These are phyloP conservation scores for Malus domestica DNA, from an alignment of 306 rosid species.

Conservation along the genomic window ASM211411v1 NC_041803.1:5105001-5105500, in stretches of 20 bases:
- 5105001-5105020: too few relatives aligned
- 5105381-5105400: slow-evolving; percentile 41
- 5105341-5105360: slow-evolving; percentile 48
- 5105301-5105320: not conserved
- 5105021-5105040: too few relatives aligned
- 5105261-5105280: slow-evolving; percentile 31
- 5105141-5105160: slow-evolving; percentile 76
- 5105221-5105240: slow-evolving; percentile 45
- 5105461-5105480: not conserved
- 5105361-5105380: slow-evolving; percentile 31
- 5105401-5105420: slow-evolving; percentile 38
- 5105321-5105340: slow-evolving; percentile 32
- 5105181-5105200: slow-evolving; percentile 50
- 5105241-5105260: slow-evolving; percentile 33
- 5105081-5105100: not conserved
- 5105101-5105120: slow-evolving; percentile 65
- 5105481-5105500: not conserved
- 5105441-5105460: not conserved
- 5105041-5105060: too few relatives aligned
- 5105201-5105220: slow-evolving; percentile 45
- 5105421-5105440: slow-evolving; percentile 31
- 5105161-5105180: slow-evolving; percentile 54
- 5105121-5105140: slow-evolving; percentile 47
- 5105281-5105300: slow-evolving; percentile 25
- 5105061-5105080: not conserved